These are phyloP conservation scores for Escallonia rubra DNA, from an alignment of 129 eudicot genomes.

Conservation along the genomic window DNA sequence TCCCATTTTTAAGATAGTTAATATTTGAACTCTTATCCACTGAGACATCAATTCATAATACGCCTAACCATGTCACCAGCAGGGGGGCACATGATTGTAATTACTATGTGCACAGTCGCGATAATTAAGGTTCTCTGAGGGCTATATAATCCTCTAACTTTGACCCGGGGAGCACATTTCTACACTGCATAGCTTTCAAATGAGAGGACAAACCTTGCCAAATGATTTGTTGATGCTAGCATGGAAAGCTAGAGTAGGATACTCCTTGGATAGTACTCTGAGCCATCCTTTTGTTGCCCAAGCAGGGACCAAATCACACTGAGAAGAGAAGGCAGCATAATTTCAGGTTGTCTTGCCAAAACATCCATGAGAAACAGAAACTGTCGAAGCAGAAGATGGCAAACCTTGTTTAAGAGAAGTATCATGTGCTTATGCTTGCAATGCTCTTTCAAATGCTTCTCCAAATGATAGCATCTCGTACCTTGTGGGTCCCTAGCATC, in stretches of 20 bases:
- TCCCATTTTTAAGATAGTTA: no score
- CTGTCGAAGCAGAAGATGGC: not conserved
- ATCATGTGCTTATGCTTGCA: conserved; percentile 92
- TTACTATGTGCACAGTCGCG: no score
- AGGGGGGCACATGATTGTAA: no score
- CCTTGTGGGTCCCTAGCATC: conserved; percentile 99
- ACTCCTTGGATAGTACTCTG: conserved; percentile 75
- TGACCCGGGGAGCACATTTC: no score
- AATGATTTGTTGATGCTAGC: conserved; percentile 93
- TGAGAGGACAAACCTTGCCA: conserved; percentile 59
- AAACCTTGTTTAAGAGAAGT: conserved; percentile 79
- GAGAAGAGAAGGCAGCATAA: not conserved
- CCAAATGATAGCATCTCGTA: conserved; percentile 91
- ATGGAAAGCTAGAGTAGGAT: conserved; percentile 91
- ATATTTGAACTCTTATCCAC: no score
- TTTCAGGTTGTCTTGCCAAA: not conserved
- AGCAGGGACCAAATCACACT: conserved; percentile 98
- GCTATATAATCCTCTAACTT: no score
- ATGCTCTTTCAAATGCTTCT: conserved; percentile 86
- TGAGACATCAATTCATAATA: no score
- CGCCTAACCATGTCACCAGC: no score
- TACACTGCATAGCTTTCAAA: not conserved
- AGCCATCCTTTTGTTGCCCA: conserved; percentile 99
- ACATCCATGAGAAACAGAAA: not conserved
- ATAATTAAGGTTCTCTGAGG: no score